These are phyloP conservation scores for Pseudevernia furfuracea DNA, from an alignment of 495 filamentous ascomycete genomes.

Conservation along the genomic window DNA sequence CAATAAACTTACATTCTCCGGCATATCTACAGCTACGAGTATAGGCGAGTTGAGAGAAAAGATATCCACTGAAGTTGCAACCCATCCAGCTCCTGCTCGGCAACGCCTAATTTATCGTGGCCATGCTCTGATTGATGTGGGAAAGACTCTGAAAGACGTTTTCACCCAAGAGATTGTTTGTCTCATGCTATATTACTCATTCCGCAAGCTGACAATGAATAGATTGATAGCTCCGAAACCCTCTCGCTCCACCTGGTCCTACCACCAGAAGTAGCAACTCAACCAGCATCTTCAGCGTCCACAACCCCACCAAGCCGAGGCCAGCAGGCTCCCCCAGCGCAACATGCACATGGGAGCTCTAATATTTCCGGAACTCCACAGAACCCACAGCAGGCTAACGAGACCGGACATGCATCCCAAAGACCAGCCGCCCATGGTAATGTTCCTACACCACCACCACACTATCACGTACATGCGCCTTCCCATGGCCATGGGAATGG, in stretches of 20 bases:
- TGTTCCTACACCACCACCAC: background rate
- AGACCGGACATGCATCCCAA: background rate
- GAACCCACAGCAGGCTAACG: background rate
- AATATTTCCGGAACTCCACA: background rate
- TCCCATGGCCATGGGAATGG: slow-evolving; percentile 13
- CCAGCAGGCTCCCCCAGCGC: background rate
- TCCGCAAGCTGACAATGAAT: background rate
- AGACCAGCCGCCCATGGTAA: slow-evolving; percentile 8
- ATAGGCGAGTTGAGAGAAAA: slow-evolving; percentile 52
- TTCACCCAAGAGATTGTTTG: slow-evolving; percentile 52
- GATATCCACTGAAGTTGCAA: slow-evolving; percentile 48
- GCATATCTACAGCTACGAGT: slow-evolving; percentile 48
- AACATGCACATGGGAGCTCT: slow-evolving; percentile 4
- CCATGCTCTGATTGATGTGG: slow-evolving; percentile 46
- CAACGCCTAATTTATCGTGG: slow-evolving; percentile 65
- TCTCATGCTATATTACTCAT: slow-evolving; percentile 11
- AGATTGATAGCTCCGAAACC: slow-evolving; percentile 42
- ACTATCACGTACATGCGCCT: slow-evolving; percentile 13
- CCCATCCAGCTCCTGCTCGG: slow-evolving; percentile 42
- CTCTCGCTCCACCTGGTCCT: slow-evolving; percentile 61
- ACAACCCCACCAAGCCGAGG: slow-evolving; percentile 1
- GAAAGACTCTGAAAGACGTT: slow-evolving; percentile 48
- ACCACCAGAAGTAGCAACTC: slow-evolving; percentile 27
- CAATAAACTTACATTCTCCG: slow-evolving; percentile 45
- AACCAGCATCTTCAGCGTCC: slow-evolving; percentile 16